Evolutionary conservation across 1,284 basidiomycete genomes (phyloP).

Genomic region (Ceratobasidium sp.): DNA sequence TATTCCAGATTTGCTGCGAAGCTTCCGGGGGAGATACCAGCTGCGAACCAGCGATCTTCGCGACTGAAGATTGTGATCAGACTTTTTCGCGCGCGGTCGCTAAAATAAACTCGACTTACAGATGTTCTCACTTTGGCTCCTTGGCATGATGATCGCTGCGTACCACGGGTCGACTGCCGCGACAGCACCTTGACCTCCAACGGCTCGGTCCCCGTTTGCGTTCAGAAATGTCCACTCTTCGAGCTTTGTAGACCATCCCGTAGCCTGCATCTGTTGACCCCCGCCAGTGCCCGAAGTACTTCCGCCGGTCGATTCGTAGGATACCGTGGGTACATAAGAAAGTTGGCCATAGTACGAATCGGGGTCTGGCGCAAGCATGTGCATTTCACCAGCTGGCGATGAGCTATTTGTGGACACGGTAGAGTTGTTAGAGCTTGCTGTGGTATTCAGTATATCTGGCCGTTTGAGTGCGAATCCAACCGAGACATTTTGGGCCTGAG

Average conservation of each 20-base stretch:
- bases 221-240: constrained; percentile 33
- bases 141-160: constrained; percentile 21
- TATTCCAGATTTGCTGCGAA: constrained; percentile 16
- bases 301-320: constrained; percentile 8
- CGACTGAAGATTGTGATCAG: background rate
- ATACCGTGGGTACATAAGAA: background rate
- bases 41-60: constrained; percentile 30
- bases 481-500: constrained; percentile 20
- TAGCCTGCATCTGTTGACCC: constrained; percentile 25
- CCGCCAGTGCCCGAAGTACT: constrained; percentile 6
- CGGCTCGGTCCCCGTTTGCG: background rate
- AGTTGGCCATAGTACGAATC: constrained; percentile 4
- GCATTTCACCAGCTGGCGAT: constrained; percentile 26
- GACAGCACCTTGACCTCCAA: constrained; percentile 3
- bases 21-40: background rate
- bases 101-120: background rate
- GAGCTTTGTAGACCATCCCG: constrained; percentile 24
- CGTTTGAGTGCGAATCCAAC: constrained; percentile 30
- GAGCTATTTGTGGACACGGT: background rate
- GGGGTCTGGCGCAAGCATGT: constrained; percentile 26
- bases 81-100: background rate
- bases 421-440: background rate
- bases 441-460: constrained; percentile 6
- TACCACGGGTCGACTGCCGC: constrained; percentile 35
- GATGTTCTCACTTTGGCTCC: constrained; percentile 14